These are phyloP conservation scores for Biscogniauxia sp. DNA, from an alignment of 2,329 filamentous ascomycete genomes.

Conservation along the genomic window DNA sequence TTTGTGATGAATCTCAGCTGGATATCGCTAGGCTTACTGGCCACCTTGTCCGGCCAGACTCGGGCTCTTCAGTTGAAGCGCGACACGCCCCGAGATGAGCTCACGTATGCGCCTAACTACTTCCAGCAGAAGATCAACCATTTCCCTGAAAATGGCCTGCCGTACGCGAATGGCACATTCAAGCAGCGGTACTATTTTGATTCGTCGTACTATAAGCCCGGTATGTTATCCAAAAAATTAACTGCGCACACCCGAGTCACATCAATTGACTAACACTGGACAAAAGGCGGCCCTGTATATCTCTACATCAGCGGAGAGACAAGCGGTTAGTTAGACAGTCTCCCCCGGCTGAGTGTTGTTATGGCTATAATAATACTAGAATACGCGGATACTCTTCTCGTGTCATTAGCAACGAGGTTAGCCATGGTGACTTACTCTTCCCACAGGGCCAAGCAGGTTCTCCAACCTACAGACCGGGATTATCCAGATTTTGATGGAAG, in stretches of 20 bases:
- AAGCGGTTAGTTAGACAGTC: conserved; percentile 15
- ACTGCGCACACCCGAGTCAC: not conserved
- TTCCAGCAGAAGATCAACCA: conserved; percentile 43
- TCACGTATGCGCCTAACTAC: conserved; percentile 28
- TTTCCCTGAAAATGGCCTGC: conserved; percentile 37
- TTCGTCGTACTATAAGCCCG: conserved; percentile 49
- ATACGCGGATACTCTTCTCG: not conserved
- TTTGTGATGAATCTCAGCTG: conserved; percentile 16
- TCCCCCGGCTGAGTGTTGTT: not conserved
- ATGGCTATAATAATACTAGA: not conserved
- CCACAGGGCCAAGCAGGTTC: conserved; percentile 23
- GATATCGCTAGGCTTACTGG: conserved; percentile 17
- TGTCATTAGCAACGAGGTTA: not conserved
- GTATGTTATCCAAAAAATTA: conserved; percentile 11
- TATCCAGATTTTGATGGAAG: conserved; percentile 53
- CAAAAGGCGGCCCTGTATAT: conserved; percentile 43
- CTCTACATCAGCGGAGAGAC: conserved; percentile 35
- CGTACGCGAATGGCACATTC: conserved; percentile 48
- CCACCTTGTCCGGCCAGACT: conserved; percentile 10
- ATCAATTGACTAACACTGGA: conserved; percentile 11
- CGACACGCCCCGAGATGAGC: conserved; percentile 18
- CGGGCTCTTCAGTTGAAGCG: conserved; percentile 18
- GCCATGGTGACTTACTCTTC: not conserved
- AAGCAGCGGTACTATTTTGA: conserved; percentile 55
- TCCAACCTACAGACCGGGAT: conserved; percentile 35